phyloP scores from a whole-genome alignment of 1,139 yeast genomes.

The Saccharomyces hybrid region DNA sequence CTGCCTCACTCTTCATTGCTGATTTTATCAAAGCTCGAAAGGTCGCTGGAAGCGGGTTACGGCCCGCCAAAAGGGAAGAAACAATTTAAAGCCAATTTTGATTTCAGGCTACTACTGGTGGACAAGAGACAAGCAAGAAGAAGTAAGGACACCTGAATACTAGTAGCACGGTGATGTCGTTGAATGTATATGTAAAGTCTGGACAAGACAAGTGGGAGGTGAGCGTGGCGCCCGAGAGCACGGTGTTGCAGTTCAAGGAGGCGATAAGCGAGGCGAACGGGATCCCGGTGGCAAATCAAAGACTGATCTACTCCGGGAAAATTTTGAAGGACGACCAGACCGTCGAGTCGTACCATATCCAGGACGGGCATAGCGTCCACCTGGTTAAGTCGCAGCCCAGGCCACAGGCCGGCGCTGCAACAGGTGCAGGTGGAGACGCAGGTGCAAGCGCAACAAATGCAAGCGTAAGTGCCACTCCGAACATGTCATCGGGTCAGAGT shows the following conservation, averaged over 20 bases:
- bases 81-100: neutral
- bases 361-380: constrained; percentile 82
- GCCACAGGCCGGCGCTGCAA: constrained; percentile 24
- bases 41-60: neutral
- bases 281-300: constrained; percentile 67
- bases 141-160: neutral
- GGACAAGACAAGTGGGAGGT: constrained; percentile 78
- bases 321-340: constrained; percentile 81
- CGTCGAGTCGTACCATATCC: constrained; percentile 68
- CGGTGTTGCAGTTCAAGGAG: constrained; percentile 64
- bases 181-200: constrained; percentile 34
- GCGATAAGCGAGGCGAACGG: constrained; percentile 52
- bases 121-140: neutral
- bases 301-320: constrained; percentile 89
- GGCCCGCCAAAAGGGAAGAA: neutral
- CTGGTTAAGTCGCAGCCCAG: constrained; percentile 60
- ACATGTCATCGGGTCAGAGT: constrained; percentile 72
- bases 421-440: constrained; percentile 15
- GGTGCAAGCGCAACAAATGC: constrained; percentile 7
- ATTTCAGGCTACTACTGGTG: neutral
- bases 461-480: constrained; percentile 48
- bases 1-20: neutral
- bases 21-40: neutral
- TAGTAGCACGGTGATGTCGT: constrained; percentile 15
- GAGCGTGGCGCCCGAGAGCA: constrained; percentile 43